Evolutionary conservation across 768 basidiomycete genomes (phyloP), one percentile per base, ranked within the genome.

Genomic region (Sutorius australiensis): DNA sequence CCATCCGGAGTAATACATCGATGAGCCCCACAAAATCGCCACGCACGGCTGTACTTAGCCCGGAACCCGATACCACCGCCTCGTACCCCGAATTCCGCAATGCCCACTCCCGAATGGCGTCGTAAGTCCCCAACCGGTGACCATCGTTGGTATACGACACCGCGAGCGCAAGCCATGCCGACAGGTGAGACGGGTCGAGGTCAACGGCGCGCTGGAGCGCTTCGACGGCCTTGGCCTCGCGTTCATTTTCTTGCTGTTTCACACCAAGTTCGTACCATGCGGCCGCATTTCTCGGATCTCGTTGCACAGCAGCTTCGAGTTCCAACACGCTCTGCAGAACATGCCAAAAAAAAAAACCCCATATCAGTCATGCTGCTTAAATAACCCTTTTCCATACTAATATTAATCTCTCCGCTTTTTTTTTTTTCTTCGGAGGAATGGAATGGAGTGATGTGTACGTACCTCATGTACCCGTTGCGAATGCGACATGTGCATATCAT

Each of bases 201-300:
- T 89, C 83, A 46, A 93, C 73, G 10, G 93, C 86, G 50, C 86
- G 86, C 45, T 79, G 74, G 17, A 99, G 79, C 2, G 97, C 97
- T 50, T 84, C 79, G 38, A 98, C 80, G 5, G 97, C 97, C 61
- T 92, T 86, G 8, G 80, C 78, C 72, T 99, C 97, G 14, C 95
- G 84, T 69, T 99, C 97, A 67, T 95, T 97, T 71, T 97, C 95
- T 69, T 99, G 97, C 65, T 98, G 97, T 70, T 91, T 94, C 45
- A 99, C 86, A 24, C 97, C 97, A 46, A 98, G 84, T 59, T 88
- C 82, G 65, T 81, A 95, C 97, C 97, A 99, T 9, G 86, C 87
- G 33, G 71, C 59, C 5, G 89, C 83, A 60, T 89, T 80, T 9
- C 67, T 72, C 55, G 86, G 83, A 61, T 93, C 80, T 37, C 78